A percentile compares a stretch with the other conserved stretches of the same genome.
These are phyloP conservation scores for Cercospora berteroae DNA, from an alignment of 2,329 filamentous ascomycete genomes.

Conservation along the genomic window DNA sequence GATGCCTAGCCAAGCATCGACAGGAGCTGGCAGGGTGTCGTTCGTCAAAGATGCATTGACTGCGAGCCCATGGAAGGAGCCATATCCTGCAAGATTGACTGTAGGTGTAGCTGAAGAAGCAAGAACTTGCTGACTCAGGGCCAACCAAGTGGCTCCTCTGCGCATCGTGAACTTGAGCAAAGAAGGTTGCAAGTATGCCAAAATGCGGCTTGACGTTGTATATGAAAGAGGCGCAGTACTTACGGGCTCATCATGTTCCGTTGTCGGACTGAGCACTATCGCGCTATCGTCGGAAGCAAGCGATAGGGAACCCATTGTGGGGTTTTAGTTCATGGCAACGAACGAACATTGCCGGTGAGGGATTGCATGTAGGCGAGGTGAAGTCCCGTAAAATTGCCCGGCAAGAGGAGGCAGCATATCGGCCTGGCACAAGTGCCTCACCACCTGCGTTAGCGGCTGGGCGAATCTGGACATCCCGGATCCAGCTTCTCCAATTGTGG, in stretches of 20 bases:
- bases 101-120: conserved; percentile 12
- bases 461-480: neutral
- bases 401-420: conserved; percentile 2
- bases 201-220: neutral
- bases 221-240: neutral
- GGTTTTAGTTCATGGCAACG: neutral
- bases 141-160: conserved; percentile 16
- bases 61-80: conserved; percentile 20
- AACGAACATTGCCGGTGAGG: neutral
- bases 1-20: conserved; percentile 43
- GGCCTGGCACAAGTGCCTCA: neutral
- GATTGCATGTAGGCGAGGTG: neutral
- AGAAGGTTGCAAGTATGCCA: neutral
- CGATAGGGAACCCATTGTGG: neutral
- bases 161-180: neutral
- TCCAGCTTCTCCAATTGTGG: neutral
- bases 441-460: neutral
- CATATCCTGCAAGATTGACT: conserved; percentile 18
- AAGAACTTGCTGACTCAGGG: conserved; percentile 33
- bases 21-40: conserved; percentile 18
- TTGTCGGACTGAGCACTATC: conserved; percentile 2
- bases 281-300: conserved; percentile 5
- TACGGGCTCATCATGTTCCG: conserved; percentile 12
- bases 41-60: conserved; percentile 18
- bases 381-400: neutral